Conservation (phyloP, 1,284 basidiomycete species). For the Polyporus tsugae region DNA sequence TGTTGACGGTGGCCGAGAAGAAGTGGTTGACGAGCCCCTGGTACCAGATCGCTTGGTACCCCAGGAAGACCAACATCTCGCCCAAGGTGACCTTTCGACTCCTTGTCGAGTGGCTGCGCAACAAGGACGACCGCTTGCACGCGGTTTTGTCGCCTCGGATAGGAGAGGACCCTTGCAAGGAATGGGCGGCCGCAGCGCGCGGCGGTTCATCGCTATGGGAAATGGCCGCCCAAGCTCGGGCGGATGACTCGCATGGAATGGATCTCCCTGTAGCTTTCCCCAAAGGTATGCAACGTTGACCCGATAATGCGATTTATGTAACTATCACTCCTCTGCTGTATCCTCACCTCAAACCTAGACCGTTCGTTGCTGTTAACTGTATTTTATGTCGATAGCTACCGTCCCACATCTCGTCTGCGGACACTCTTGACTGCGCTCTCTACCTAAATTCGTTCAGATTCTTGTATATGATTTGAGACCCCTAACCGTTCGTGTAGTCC, state of each 20-base stretch:
- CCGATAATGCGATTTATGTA: not conserved
- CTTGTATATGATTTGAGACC: not conserved
- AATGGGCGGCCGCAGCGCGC: slow-evolving; percentile 36
- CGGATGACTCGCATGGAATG: slow-evolving; percentile 27
- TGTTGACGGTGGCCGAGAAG: slow-evolving; percentile 37
- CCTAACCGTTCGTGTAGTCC: not conserved
- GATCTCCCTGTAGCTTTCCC: slow-evolving; percentile 29
- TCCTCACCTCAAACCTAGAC: not conserved
- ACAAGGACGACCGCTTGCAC: slow-evolving; percentile 35
- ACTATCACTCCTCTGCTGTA: not conserved
- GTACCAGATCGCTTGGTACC: slow-evolving; percentile 32
- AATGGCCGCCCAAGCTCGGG: slow-evolving; percentile 26
- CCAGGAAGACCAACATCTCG: slow-evolving; percentile 21
- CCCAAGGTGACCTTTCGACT: slow-evolving; percentile 35
- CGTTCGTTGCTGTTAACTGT: not conserved
- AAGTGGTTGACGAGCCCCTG: slow-evolving; percentile 36
- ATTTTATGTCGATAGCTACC: not conserved
- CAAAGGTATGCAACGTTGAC: slow-evolving; percentile 14
- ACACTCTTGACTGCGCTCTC: not conserved
- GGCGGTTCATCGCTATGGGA: slow-evolving; percentile 37
- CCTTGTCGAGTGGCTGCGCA: slow-evolving; percentile 28
- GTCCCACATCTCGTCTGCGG: not conserved
- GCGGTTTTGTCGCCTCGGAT: slow-evolving; percentile 34
- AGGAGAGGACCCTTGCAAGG: slow-evolving; percentile 25
- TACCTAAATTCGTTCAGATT: slow-evolving; percentile 2